Evolutionary conservation across 2,329 filamentous ascomycete genomes (phyloP), one percentile per base, ranked within the genome.

Genomic region (Colletotrichum cordylinicola): DNA sequence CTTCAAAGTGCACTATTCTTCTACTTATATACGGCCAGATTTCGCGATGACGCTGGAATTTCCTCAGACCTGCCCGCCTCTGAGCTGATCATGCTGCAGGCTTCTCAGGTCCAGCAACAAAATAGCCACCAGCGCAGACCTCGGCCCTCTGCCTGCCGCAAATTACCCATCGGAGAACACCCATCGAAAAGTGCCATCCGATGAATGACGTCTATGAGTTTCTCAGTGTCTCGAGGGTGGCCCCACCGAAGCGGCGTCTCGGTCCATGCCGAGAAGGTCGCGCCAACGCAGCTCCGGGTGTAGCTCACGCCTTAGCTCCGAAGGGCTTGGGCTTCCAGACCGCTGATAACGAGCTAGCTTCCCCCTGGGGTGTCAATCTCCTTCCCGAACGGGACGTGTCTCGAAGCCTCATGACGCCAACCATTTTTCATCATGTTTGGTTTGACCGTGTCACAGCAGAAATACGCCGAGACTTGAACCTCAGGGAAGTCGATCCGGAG

Each of bases 191-290:
- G 27, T 21, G 21, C n/a, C 29, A 31, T 37, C 33, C 16, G n/a
- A 15, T 72, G 56, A 43, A 73, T 75, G 73, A 75, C 73, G 70
- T 75, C 73, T 73, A 64, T 68, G 73, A 75, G 33, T 48, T 37
- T n/a, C 13, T 29, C 7, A n/a, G 13, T 43, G 18, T 24, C 67
- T 18, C 55, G 27, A 35, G 55, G 33, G 31, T 16, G 4, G 31
- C n/a, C n/a, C 67, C 67, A 61, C 55, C 16, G 12, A 60, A 31
- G 16, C n/a, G 35, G 27, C 13, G 16, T 64, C 29, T 75, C 69
- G 56, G 73, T 24, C 43, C 33, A 21, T n/a, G 18, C 64, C 43
- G 27, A 29, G 43, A 21, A 39, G 16, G n/a, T 31, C n/a, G 39
- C 62, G 39, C 73, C 48, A 73, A 73, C 21, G n/a, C 43, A 16